These are phyloP conservation scores for Arachis stenosperma DNA, from an alignment of 306 rosid species.

Conservation along the genomic window DNA sequence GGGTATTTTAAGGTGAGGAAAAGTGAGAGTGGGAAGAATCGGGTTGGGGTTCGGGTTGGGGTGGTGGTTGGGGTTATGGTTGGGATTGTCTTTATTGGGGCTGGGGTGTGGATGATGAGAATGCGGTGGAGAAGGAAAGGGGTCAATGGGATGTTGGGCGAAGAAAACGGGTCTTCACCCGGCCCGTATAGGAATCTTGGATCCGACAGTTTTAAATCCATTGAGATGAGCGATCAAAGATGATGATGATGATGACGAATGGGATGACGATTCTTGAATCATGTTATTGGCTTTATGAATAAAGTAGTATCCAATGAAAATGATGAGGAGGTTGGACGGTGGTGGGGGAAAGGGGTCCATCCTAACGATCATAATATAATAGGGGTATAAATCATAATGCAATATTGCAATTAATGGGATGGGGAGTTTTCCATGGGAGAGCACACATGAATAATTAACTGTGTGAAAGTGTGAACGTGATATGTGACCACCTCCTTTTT, in stretches of 20 bases:
- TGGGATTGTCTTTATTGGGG: conserved; percentile 38
- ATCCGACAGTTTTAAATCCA: conserved; percentile 68
- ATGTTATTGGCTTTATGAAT: background rate
- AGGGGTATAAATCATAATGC: no score
- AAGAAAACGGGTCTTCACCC: conserved; percentile 58
- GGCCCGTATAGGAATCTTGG: conserved; percentile 90
- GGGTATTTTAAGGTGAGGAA: conserved; percentile 82
- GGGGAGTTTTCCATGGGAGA: no score
- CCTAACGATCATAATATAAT: no score
- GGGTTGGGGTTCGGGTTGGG: conserved; percentile 44
- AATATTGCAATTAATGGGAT: no score
- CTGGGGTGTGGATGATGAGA: conserved; percentile 36
- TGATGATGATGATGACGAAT: conserved; percentile 51
- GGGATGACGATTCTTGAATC: conserved; percentile 54
- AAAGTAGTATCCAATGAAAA: background rate
- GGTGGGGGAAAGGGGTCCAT: background rate
- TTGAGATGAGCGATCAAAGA: conserved; percentile 57
- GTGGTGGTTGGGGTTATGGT: conserved; percentile 24
- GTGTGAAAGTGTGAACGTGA: background rate
- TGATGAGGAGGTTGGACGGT: background rate
- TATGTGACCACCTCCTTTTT: background rate
- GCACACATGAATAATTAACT: no score
- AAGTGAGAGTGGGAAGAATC: conserved; percentile 32
- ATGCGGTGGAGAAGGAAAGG: conserved; percentile 40
- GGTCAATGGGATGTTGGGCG: conserved; percentile 35